phyloP scores from a whole-genome alignment of 345 rosid species.

The Eucalyptus paniculata region DNA sequence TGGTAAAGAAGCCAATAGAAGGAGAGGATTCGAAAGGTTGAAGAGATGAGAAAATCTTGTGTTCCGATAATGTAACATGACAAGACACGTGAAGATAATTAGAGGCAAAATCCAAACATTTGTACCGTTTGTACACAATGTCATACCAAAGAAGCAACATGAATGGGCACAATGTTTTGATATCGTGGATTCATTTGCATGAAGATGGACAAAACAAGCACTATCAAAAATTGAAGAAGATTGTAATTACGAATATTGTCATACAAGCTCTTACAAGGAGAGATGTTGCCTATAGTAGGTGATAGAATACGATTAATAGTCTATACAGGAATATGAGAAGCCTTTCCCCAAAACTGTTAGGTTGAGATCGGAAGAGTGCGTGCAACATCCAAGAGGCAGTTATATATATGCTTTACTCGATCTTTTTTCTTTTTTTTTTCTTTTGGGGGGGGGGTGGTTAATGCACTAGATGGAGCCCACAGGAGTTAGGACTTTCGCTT shows the following conservation, averaged over 20 bases:
- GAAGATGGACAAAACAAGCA: neutral
- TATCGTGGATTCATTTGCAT: neutral
- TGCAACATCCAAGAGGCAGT: too few species aligned
- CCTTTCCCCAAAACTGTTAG: neutral
- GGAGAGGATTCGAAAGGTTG: neutral
- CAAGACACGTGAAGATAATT: neutral
- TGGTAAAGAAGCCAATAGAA: neutral
- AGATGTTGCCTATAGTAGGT: neutral
- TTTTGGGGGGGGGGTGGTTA: too few species aligned
- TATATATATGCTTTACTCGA: too few species aligned
- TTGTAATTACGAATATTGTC: neutral
- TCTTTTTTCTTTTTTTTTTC: too few species aligned
- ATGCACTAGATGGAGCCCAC: too few species aligned
- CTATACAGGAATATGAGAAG: neutral
- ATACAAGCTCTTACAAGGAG: neutral
- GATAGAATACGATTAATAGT: too few species aligned
- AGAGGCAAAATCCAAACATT: neutral
- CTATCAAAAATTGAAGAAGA: neutral
- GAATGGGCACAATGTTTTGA: too few species aligned
- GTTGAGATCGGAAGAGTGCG: neutral
- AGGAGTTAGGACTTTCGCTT: fast-evolving
- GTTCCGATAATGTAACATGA: neutral
- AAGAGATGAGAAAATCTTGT: too few species aligned
- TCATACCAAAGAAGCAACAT: neutral
- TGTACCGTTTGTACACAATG: neutral